A percentile compares a stretch with the other conserved stretches of the same genome.
These are phyloP conservation scores for Gyromitra esculenta DNA, from an alignment of 2,329 filamentous ascomycete species.

Conservation along the genomic window DNA sequence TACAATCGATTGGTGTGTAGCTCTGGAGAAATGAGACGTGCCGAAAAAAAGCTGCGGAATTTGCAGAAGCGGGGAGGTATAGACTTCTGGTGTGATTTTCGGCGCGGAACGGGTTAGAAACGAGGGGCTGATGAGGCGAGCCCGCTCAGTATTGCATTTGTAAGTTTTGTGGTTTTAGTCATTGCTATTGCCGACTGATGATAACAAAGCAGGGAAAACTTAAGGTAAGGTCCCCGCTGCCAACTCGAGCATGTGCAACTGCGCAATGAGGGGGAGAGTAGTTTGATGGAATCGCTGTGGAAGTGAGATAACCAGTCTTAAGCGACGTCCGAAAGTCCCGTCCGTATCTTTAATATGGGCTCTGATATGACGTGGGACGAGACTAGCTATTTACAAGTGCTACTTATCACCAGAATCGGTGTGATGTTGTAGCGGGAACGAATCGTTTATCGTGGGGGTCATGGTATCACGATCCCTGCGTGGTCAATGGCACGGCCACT, in stretches of 20 bases:
- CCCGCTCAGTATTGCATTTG: neutral
- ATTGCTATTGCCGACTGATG: neutral
- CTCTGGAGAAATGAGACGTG: neutral
- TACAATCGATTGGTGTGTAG: slow-evolving; percentile 1
- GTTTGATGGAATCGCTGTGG: neutral
- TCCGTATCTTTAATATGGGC: neutral
- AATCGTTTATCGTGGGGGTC: neutral
- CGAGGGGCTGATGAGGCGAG: neutral
- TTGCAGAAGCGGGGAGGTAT: slow-evolving; percentile 1
- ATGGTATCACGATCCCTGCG: slow-evolving; percentile 14
- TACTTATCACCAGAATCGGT: neutral
- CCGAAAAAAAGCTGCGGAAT: neutral
- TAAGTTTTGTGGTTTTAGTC: neutral
- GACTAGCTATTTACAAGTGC: neutral
- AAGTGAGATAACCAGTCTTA: neutral
- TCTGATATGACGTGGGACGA: neutral
- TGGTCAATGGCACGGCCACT: neutral
- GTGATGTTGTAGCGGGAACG: neutral
- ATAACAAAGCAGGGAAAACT: neutral
- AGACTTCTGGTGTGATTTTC: neutral
- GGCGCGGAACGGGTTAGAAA: neutral
- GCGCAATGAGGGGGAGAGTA: neutral
- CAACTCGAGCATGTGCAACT: neutral
- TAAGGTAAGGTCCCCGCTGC: neutral
- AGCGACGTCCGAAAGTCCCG: neutral